Evolutionary conservation across 768 basidiomycete genomes (phyloP).

Genomic region (Phanerochaete sordida): DNA sequence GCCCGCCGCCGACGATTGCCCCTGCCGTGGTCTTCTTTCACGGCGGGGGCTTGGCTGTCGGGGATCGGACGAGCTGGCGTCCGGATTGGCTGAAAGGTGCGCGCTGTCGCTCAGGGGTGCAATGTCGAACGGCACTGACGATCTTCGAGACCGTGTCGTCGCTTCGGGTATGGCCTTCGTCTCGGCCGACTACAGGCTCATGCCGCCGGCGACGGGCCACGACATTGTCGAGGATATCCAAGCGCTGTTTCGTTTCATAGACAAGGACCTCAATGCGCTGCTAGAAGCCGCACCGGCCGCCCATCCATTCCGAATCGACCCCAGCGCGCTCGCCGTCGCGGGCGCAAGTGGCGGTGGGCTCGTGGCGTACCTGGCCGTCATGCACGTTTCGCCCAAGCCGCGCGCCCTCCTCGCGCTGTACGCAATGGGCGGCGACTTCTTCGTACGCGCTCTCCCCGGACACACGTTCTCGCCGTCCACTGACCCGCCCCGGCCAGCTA

Average conservation of each 20-base stretch:
- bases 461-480: not conserved
- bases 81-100: constrained; percentile 61
- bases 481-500: constrained; percentile 33
- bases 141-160: constrained; percentile 39
- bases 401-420: constrained; percentile 56
- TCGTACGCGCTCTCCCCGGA: constrained; percentile 27
- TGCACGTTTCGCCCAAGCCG: constrained; percentile 50
- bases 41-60: constrained; percentile 59
- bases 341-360: constrained; percentile 61
- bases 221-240: constrained; percentile 56
- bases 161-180: constrained; percentile 53
- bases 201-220: constrained; percentile 50
- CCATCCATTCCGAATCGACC: constrained; percentile 32
- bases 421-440: constrained; percentile 59
- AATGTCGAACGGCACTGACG: not conserved
- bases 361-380: constrained; percentile 60
- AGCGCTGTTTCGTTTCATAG: constrained; percentile 50
- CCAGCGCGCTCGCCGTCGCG: constrained; percentile 43
- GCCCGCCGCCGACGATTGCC: no score
- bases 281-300: not conserved
- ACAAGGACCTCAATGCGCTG: constrained; percentile 15
- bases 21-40: constrained; percentile 39
- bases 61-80: constrained; percentile 58
- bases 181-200: constrained; percentile 59
- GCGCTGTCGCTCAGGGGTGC: constrained; percentile 9